phyloP scores from a whole-genome alignment of 768 basidiomycete species.

The Punctularia strigosozonata region DNA sequence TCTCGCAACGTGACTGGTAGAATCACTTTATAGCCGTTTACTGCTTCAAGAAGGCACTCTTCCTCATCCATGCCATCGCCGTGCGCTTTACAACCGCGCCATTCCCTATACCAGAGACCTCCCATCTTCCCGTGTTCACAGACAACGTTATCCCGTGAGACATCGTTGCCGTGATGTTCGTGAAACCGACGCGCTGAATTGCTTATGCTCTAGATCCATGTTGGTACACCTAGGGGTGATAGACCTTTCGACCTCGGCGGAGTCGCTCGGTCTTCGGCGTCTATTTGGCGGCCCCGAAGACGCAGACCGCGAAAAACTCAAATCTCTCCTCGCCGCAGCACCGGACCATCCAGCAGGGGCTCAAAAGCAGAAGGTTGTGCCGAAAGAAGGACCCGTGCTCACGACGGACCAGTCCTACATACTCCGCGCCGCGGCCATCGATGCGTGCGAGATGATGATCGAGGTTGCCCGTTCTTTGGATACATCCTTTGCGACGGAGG shows the following conservation, averaged over 20 bases:
- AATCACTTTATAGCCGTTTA: slow-evolving; percentile 46
- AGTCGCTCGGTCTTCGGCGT: slow-evolving; percentile 31
- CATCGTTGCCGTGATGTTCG: no score
- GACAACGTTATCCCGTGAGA: slow-evolving; percentile 82
- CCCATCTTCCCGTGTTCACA: slow-evolving; percentile 52
- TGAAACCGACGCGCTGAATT: no score
- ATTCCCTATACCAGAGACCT: slow-evolving; percentile 53
- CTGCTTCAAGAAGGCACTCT: slow-evolving; percentile 84
- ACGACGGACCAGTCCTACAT: slow-evolving; percentile 53
- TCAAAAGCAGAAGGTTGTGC: slow-evolving; percentile 12
- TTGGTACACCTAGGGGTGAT: slow-evolving; percentile 68
- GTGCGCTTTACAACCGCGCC: slow-evolving; percentile 49
- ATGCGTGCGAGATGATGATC: slow-evolving; percentile 65
- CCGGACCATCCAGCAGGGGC: slow-evolving; percentile 5
- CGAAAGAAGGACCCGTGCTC: slow-evolving; percentile 41
- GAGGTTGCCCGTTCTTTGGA: slow-evolving; percentile 33
- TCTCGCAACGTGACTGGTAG: neutral
- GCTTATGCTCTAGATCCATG: no score
- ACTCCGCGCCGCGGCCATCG: slow-evolving; percentile 68
- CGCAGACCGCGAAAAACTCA: slow-evolving; percentile 29
- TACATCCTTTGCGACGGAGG: no score
- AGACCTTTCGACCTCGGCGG: slow-evolving; percentile 37
- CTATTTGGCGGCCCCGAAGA: slow-evolving; percentile 23
- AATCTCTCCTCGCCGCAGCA: slow-evolving; percentile 9
- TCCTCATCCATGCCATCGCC: slow-evolving; percentile 59